A percentile compares a stretch with the other conserved stretches of the same genome.
Evolutionary conservation across 495 filamentous ascomycete genomes (phyloP).

Genomic region (Apodospora peruviana): DNA sequence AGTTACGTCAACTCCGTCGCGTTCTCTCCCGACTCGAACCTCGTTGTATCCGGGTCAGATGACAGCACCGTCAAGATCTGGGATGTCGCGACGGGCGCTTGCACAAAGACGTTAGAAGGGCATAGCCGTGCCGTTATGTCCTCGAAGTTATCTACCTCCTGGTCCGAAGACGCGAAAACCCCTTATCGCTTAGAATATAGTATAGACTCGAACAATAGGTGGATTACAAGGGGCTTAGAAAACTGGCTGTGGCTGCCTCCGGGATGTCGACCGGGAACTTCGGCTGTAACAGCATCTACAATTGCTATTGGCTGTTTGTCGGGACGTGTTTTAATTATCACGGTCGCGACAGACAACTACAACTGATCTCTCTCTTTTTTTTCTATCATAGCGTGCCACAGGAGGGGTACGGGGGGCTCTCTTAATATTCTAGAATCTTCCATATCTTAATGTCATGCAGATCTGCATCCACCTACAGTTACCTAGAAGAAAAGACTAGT

Average conservation of each 20-base stretch:
- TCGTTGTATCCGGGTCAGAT: slow-evolving; percentile 24
- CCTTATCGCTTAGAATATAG: background rate
- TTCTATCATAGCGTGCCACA: too few species aligned
- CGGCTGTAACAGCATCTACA: slow-evolving; percentile 10
- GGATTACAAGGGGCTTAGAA: slow-evolving; percentile 20
- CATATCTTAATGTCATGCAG: too few species aligned
- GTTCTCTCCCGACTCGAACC: slow-evolving; percentile 9
- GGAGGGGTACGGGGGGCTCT: too few species aligned
- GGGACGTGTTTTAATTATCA: too few species aligned
- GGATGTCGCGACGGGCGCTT: slow-evolving; percentile 22
- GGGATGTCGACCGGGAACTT: slow-evolving; percentile 20
- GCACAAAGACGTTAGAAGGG: slow-evolving; percentile 8
- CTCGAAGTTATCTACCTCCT: slow-evolving; percentile 3
- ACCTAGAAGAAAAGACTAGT: too few species aligned
- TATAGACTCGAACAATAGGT: slow-evolving; percentile 12
- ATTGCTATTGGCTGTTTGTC: slow-evolving; percentile 10
- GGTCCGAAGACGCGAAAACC: background rate
- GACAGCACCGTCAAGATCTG: slow-evolving; percentile 32
- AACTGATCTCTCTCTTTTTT: too few species aligned
- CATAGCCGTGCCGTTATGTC: slow-evolving; percentile 10
- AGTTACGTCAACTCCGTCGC: slow-evolving; percentile 1
- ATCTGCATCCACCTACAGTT: too few species aligned
- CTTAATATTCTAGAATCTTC: too few species aligned
- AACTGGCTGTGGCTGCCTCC: slow-evolving; percentile 28
- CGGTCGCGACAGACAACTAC: too few species aligned